Conservation (phyloP, 2,329 filamentous ascomycete genomes). For the Lachnellula subtilissima region DNA sequence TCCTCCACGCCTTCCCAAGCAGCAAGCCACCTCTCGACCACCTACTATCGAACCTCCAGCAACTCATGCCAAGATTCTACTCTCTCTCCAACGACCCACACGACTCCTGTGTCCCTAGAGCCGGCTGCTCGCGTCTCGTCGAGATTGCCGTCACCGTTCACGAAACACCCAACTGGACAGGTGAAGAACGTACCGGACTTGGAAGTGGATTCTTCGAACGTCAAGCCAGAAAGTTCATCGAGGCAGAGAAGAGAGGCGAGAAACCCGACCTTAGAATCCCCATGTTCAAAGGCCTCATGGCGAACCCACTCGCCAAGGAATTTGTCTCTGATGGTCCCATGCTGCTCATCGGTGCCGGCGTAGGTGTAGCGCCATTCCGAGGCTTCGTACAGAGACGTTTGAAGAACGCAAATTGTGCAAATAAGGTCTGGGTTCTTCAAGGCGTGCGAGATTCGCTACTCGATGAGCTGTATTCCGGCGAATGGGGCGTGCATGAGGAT, state of each 20-base stretch:
- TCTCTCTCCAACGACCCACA: slow-evolving; percentile 95
- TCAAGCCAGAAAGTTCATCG: slow-evolving; percentile 67
- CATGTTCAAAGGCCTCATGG: slow-evolving; percentile 98
- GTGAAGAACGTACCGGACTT: slow-evolving; percentile 70
- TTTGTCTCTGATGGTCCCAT: slow-evolving; percentile 94
- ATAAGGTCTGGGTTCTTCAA: slow-evolving; percentile 97
- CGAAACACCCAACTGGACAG: slow-evolving; percentile 74
- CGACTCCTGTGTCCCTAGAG: slow-evolving; percentile 40
- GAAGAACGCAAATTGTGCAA: slow-evolving; percentile 91
- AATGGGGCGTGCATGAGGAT: slow-evolving; percentile 90
- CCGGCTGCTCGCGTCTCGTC: slow-evolving; percentile 67
- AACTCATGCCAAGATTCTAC: slow-evolving; percentile 97
- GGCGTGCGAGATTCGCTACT: slow-evolving; percentile 89
- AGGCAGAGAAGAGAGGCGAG: slow-evolving; percentile 58
- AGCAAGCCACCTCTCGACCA: slow-evolving; percentile 80
- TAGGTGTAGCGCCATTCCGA: slow-evolving; percentile 94
- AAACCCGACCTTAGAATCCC: slow-evolving; percentile 68
- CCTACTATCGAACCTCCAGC: slow-evolving; percentile 73
- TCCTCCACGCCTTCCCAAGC: slow-evolving; percentile 88
- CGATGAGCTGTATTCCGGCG: slow-evolving; percentile 93
- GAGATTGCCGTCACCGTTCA: slow-evolving; percentile 98
- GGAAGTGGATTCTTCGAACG: slow-evolving; percentile 92
- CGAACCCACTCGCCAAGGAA: slow-evolving; percentile 86
- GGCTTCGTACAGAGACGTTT: slow-evolving; percentile 93
- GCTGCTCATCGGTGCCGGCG: slow-evolving; percentile 93